phyloP scores from a whole-genome alignment of 352 stramenopile species.

The Globisporangium ultimum region DNA sequence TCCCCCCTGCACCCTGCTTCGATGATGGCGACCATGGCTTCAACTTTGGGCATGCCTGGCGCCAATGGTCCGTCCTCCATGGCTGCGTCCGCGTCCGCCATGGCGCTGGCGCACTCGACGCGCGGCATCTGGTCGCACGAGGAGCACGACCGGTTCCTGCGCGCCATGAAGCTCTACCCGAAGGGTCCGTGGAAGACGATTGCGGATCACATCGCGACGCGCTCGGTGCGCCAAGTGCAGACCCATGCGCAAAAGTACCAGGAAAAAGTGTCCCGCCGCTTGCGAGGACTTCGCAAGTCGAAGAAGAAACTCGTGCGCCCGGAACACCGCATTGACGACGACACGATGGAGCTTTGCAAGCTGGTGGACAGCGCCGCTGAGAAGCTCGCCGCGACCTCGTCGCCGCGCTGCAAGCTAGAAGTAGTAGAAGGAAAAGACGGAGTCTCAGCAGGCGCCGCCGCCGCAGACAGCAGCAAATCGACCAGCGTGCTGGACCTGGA shows the following conservation, averaged over 20 bases:
- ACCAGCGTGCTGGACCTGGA: slow-evolving; percentile 13
- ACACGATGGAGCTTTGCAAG: slow-evolving; percentile 59
- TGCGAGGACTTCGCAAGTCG: slow-evolving; percentile 62
- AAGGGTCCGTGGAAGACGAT: slow-evolving; percentile 75
- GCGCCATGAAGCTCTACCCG: slow-evolving; percentile 62
- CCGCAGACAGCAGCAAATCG: neutral
- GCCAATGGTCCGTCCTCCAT: slow-evolving; percentile 6
- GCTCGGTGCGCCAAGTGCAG: slow-evolving; percentile 67
- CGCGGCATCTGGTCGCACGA: slow-evolving; percentile 60
- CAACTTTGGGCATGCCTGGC: slow-evolving; percentile 13
- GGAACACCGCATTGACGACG: slow-evolving; percentile 56
- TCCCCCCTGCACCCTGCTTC: neutral
- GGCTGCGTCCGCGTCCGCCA: neutral
- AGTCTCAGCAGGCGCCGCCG: neutral
- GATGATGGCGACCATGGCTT: slow-evolving; percentile 20
- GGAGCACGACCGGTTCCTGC: slow-evolving; percentile 71
- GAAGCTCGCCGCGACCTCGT: slow-evolving; percentile 31
- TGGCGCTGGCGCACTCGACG: slow-evolving; percentile 5
- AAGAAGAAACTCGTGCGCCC: slow-evolving; percentile 67
- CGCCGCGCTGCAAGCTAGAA: slow-evolving; percentile 15
- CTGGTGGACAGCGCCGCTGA: slow-evolving; percentile 43
- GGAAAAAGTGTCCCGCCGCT: slow-evolving; percentile 62
- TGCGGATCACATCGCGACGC: slow-evolving; percentile 64
- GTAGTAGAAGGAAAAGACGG: neutral
- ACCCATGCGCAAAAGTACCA: slow-evolving; percentile 82